Base-by-base conservation (phyloP, 2,329 filamentous ascomycete species). In the Triangularia setosa region DNA sequence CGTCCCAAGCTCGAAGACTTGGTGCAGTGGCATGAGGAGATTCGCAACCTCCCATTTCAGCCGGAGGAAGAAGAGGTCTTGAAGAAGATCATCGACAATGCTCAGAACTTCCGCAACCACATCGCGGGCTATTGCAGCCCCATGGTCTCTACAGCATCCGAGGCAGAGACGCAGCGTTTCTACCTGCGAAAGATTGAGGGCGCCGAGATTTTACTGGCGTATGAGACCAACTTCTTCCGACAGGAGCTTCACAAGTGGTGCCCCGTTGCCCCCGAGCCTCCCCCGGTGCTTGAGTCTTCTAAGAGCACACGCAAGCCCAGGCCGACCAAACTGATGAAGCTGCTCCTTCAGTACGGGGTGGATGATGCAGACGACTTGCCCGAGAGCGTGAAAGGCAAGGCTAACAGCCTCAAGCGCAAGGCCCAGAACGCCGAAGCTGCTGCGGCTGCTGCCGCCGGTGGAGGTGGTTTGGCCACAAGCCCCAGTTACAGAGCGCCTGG, bases 131-230 rank as follows among this genome's bases (percentile, higher is more conserved):
- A 91, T 74, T 93, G 93, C 75, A 95, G 93, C 72, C 90, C 91
- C 1, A 80, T 93, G 23, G 86, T 93, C 74, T 89, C 89, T 0
- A 96, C 91, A 0, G 87, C 90, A 11, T 92, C 94, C 52, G 94
- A 98, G 74, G 89, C 93, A 8, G 91, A 93, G 62, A 93, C 91
- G 0, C 90, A 97, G 76, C 87, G 96, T 5, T 99, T 99, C 77
- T 98, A 97, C 72, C 82, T 99, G 48, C 91, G 95, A 64, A 99
- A 99, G 79, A 93, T 99, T 61, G 95, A 99, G 78, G 95, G 95
- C 2, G 93, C 95, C 1, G 95, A 99, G 75, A 93, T 99, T 60
- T 83, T 99, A 2, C 82, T 99, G 2, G 86, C 93, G 0, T 90
- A 89, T 64, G 95, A 99, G 79, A 97, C 94, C n/a, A 99, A 99